Base-by-base conservation (phyloP, 768 basidiomycete species). In the Nidula microcarpa region DNA sequence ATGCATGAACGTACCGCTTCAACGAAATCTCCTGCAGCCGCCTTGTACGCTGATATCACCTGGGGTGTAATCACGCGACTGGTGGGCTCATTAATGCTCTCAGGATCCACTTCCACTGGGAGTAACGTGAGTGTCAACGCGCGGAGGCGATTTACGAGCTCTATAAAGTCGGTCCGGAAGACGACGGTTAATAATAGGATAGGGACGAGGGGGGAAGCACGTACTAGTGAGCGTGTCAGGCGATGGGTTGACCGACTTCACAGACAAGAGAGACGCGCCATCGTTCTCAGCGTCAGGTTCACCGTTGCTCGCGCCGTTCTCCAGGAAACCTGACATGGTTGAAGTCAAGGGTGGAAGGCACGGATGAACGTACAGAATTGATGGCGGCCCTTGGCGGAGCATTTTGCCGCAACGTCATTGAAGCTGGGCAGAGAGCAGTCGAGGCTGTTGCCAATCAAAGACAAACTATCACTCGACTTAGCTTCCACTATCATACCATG, bases 1-100 rank as follows among this genome's bases (percentile, higher is more conserved):
- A 23, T 49, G 47, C 48, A 41, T 14, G 3, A 32, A 30, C 86
- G 58, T 62, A 94, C 91, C 23, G 91, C 89, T 63, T 94, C 90
- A 14, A 75, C 67, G 64, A 94, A 94, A 68, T 96, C 93, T 5
- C 95, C 95, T 6, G 89, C 94, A 18, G 91, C 87, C 48, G 80
- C 81, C 30, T 75, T 78, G 62, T 87, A 98, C 1, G 93, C 84
- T 39, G 75, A 73, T 53, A 98, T 80, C 44, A 96, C 90, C 49
- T 77, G 74, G 0, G 87, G 87, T 0, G 92, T 94, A 43, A 96
- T 90, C 49, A 94, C 77, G 53, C 91, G 81, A 66, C 87, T 90
- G 0, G 89, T 94, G 0, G 93, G 82, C 34, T 87, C 85, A 61
- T 76, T 82, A 51, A 97, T 81, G 18, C 68, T 76, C 34, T 74